Base-by-base conservation (phyloP, 2,329 filamentous ascomycete species). In the Neonectria hederae region DNA sequence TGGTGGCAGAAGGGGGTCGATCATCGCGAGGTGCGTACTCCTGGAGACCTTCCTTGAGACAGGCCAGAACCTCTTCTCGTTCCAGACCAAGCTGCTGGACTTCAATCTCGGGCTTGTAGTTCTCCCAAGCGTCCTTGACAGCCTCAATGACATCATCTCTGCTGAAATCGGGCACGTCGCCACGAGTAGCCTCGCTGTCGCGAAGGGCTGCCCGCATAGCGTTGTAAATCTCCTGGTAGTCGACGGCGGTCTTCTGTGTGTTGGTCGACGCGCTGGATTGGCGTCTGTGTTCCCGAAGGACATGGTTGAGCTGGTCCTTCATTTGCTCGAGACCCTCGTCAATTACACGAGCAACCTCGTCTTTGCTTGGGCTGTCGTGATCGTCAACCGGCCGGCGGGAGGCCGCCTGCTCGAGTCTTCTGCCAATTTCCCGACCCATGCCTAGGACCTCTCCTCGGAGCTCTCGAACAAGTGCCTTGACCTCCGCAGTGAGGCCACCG, bases 71-170 rank as follows among this genome's bases (percentile, higher is more conserved):
- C 75, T 98, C 95, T 13, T 97, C 93, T 5, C 93, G 87, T 76
- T 97, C 95, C 1, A 98, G 83, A 2, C 94, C 95, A 66, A 97
- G 92, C 72, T 97, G 93, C 72, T 97, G 91, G 5, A 97, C 86
- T 71, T 97, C 91, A 54, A 97, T 93, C 72, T 97, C 93, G 1
- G 95, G 95, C 79, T 97, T 97, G 80, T 97, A 97, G 58, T 90
- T 92, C 75, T 97, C 95, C 89, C 94, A 97, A 1, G 94, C 95
- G 71, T 97, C 94, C 70, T 90, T 90, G 14, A 98, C 92, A 3
- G 94, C 94, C 28, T 92, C 87, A 2, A 98, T 86, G 38, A 98
- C 92, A 63, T 97, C 93, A 53, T 97, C 93, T 69, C 92, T 88
- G 71, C 89, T 90, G 51, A 93, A 79, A 55, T 80, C 78, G 2